Conservation (phyloP, 345 rosid genomes). For the Citrus australasica region DNA sequence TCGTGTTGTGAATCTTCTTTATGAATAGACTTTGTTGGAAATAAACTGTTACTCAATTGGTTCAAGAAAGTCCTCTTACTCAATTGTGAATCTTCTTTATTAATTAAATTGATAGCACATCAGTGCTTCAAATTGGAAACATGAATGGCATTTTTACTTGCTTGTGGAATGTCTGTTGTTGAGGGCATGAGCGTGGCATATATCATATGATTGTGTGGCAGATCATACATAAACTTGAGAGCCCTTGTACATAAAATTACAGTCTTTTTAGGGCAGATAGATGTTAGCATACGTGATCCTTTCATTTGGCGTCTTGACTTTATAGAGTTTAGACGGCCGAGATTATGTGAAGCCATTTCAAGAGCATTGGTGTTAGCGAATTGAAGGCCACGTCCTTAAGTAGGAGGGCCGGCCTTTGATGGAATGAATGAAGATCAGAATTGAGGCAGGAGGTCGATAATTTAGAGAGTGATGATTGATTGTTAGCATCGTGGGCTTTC, state of each 20-base stretch:
- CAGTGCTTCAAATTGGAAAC: background rate
- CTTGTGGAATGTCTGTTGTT: background rate
- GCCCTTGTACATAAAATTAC: background rate
- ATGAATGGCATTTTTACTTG: background rate
- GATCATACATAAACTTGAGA: background rate
- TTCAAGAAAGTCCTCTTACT: background rate
- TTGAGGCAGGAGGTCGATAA: background rate
- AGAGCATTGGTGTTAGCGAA: background rate
- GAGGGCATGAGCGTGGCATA: background rate
- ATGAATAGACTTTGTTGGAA: background rate
- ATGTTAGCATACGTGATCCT: too few relatives aligned
- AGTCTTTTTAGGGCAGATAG: background rate
- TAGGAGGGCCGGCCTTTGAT: background rate
- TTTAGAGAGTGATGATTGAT: background rate
- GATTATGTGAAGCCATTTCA: background rate
- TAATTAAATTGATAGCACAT: background rate
- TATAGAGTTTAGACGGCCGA: background rate
- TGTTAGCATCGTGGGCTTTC: background rate
- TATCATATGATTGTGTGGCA: too few relatives aligned
- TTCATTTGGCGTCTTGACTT: too few relatives aligned
- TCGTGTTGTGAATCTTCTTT: constrained; percentile 2
- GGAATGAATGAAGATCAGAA: background rate
- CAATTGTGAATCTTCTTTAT: too few relatives aligned
- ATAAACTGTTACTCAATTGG: background rate
- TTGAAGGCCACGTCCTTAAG: background rate